Conservation (phyloP, 2,329 filamentous ascomycete species). For the Nakataea oryzae region DNA sequence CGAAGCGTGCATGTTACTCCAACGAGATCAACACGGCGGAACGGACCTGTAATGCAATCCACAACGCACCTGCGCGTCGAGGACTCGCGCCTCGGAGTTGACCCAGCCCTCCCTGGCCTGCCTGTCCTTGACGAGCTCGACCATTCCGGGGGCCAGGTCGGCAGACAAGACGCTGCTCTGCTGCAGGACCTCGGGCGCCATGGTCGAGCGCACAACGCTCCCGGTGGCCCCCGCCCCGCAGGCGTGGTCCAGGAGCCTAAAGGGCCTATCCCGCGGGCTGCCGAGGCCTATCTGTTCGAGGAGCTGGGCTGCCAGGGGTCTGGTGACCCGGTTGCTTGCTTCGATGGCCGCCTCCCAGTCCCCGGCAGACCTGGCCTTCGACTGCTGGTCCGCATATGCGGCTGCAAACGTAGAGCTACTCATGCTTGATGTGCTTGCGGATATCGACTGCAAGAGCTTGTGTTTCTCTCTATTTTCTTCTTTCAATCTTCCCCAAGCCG, state of each 20-base stretch:
- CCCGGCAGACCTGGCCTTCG: neutral
- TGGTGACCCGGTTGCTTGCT: slow-evolving; percentile 8
- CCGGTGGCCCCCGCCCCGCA: slow-evolving; percentile 42
- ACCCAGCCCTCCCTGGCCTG: slow-evolving; percentile 31
- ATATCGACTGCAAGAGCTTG: neutral
- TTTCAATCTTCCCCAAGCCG: too few species aligned
- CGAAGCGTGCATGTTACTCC: neutral
- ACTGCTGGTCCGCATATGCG: neutral
- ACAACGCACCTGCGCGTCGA: slow-evolving; percentile 36
- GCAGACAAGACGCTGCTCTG: slow-evolving; percentile 36
- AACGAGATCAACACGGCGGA: neutral
- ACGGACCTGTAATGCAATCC: neutral
- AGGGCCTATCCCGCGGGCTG: slow-evolving; percentile 14
- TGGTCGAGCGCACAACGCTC: slow-evolving; percentile 27
- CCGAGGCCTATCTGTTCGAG: slow-evolving; percentile 21
- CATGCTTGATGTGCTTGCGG: neutral
- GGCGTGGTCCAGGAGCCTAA: slow-evolving; percentile 38
- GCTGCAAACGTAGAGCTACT: neutral
- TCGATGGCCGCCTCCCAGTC: neutral
- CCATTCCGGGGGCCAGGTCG: slow-evolving; percentile 32
- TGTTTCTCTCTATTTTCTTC: neutral
- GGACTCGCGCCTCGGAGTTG: slow-evolving; percentile 27
- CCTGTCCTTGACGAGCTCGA: slow-evolving; percentile 27
- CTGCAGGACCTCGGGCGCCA: slow-evolving; percentile 25
- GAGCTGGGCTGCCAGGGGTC: slow-evolving; percentile 12